Conservation (phyloP, 805 yeast species). For the Ogataea nakhonphanomensis region DNA sequence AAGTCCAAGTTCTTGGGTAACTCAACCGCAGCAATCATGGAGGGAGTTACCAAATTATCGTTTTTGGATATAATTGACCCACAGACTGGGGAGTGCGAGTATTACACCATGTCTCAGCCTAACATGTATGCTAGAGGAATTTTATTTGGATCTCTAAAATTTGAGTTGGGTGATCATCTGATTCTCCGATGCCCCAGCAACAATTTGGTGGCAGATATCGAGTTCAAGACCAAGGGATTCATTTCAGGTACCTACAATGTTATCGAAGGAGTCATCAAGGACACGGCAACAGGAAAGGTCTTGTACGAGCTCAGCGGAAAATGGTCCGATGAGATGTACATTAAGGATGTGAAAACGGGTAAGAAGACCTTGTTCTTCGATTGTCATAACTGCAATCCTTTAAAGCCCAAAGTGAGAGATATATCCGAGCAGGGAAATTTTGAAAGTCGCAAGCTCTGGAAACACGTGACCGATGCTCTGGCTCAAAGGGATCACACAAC, state of each 20-base stretch:
- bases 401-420: slow-evolving; percentile 72
- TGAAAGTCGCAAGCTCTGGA: slow-evolving; percentile 86
- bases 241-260: slow-evolving; percentile 90
- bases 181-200: slow-evolving; percentile 58
- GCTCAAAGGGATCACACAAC: slow-evolving; percentile 69
- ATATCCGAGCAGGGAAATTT: slow-evolving; percentile 71
- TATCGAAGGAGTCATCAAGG: slow-evolving; percentile 69
- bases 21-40: slow-evolving; percentile 97
- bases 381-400: slow-evolving; percentile 49
- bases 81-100: slow-evolving; percentile 52
- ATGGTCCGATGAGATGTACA: slow-evolving; percentile 85
- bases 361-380: slow-evolving; percentile 52
- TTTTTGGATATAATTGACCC: slow-evolving; percentile 54
- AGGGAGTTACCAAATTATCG: slow-evolving; percentile 73
- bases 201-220: slow-evolving; percentile 72
- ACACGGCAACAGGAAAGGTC: slow-evolving; percentile 46
- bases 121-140: slow-evolving; percentile 94
- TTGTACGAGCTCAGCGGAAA: slow-evolving; percentile 76
- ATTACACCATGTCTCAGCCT: slow-evolving; percentile 87
- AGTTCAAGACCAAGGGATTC: slow-evolving; percentile 92
- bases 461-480: slow-evolving; percentile 76
- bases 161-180: slow-evolving; percentile 92
- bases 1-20: slow-evolving; percentile 88
- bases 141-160: slow-evolving; percentile 81
- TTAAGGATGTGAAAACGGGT: slow-evolving; percentile 48